Percentiles rank a stretch among this genome's conserved stretches.
phyloP scores from a whole-genome alignment of 345 rosid genomes.

The Citrus mangshanensis region DNA sequence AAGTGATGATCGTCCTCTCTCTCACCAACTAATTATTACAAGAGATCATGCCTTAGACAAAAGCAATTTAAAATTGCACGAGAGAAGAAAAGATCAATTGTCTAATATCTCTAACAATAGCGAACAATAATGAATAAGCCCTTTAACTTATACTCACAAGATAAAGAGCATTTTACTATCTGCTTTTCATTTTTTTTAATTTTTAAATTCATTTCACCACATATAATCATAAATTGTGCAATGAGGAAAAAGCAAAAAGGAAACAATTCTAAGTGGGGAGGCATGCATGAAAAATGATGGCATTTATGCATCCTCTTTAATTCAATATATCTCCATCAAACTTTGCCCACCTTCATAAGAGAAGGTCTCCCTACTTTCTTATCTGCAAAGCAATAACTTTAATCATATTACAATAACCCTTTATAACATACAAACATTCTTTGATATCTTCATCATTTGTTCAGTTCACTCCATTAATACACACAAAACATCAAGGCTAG shows the following conservation, averaged over 20 bases:
- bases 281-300: conserved; percentile 25
- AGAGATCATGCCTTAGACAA: conserved; percentile 10
- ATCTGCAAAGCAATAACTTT: conserved; percentile 19
- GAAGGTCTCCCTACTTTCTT: conserved; percentile 18
- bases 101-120: background rate
- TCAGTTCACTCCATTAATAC: background rate
- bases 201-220: background rate
- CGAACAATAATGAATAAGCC: conserved; percentile 6
- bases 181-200: background rate
- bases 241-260: conserved; percentile 20
- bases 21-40: conserved; percentile 12
- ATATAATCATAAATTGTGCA: conserved; percentile 26
- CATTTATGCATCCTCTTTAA: conserved; percentile 13
- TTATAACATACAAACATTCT: background rate
- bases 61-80: background rate
- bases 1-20: background rate
- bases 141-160: background rate
- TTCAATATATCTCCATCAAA: conserved; percentile 3
- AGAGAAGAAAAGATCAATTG: background rate
- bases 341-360: conserved; percentile 13
- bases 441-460: conserved; percentile 9
- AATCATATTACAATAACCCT: background rate
- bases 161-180: background rate
- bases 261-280: conserved; percentile 26
- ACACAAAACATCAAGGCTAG: background rate